phyloP scores from a whole-genome alignment of 768 basidiomycete genomes.

The Trametes maxima region DNA sequence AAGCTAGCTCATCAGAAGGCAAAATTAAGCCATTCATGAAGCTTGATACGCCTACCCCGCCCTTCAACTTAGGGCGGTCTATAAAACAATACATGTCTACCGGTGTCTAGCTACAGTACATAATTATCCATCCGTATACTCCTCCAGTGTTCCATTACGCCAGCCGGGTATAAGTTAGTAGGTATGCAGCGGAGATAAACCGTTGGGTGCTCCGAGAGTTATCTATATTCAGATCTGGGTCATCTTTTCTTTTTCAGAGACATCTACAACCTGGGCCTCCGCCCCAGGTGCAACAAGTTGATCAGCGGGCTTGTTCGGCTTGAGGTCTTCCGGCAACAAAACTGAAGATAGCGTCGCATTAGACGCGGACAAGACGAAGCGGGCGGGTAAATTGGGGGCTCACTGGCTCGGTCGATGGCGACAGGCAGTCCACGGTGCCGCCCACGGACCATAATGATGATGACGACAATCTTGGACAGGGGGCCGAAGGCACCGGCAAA shows the following conservation, averaged over 20 bases:
- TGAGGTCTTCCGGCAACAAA: slow-evolving; percentile 24
- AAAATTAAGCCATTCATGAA: too few species aligned
- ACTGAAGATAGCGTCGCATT: slow-evolving; percentile 7
- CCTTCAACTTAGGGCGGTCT: too few species aligned
- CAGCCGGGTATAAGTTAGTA: slow-evolving; percentile 2
- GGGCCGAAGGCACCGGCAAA: slow-evolving; percentile 64
- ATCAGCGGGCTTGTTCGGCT: slow-evolving; percentile 4
- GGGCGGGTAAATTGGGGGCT: slow-evolving; percentile 30
- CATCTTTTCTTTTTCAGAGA: slow-evolving; percentile 7
- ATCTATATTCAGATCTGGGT: background rate
- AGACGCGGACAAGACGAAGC: background rate
- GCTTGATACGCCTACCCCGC: too few species aligned
- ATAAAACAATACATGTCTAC: background rate
- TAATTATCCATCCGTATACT: background rate
- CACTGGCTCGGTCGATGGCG: slow-evolving; percentile 64
- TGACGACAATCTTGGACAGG: slow-evolving; percentile 72
- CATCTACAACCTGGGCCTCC: background rate
- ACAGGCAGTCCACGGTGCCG: slow-evolving; percentile 72
- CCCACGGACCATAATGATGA: slow-evolving; percentile 78
- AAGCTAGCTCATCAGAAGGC: too few species aligned
- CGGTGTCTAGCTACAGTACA: background rate
- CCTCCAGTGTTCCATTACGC: background rate
- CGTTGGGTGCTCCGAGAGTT: background rate
- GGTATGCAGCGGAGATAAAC: background rate
- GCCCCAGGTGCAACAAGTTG: background rate